Evolutionary conservation across 495 filamentous ascomycete species (phyloP).

Genomic region (Cercophora sp.): DNA sequence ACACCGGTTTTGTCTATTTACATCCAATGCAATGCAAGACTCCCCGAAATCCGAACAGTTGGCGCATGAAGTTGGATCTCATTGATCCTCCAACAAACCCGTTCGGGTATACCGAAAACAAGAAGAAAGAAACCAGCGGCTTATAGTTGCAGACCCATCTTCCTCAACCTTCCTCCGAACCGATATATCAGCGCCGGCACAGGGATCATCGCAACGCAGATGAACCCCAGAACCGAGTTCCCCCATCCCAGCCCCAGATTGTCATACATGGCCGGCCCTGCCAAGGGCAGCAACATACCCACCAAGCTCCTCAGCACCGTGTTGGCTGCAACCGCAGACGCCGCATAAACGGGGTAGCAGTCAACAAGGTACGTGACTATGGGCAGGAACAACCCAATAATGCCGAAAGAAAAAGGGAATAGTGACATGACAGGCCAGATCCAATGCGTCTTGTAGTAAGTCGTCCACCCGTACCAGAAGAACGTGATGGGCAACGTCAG

Average conservation of each 20-base stretch:
- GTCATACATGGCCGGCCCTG: slow-evolving; percentile 51
- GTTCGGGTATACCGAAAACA: too few species aligned
- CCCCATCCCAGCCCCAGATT: slow-evolving; percentile 56
- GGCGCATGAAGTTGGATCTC: too few species aligned
- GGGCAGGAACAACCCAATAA: slow-evolving; percentile 49
- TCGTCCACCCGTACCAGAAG: slow-evolving; percentile 47
- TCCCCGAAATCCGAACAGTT: too few species aligned
- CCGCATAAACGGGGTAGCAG: slow-evolving; percentile 55
- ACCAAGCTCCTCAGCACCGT: slow-evolving; percentile 51
- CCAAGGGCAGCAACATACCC: slow-evolving; percentile 55
- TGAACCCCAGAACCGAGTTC: slow-evolving; percentile 59
- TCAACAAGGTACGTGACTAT: slow-evolving; percentile 60
- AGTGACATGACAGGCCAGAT: slow-evolving; percentile 51
- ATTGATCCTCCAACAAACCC: too few species aligned
- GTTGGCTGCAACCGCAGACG: slow-evolving; percentile 53
- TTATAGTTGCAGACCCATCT: slow-evolving; percentile 24
- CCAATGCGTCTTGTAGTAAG: slow-evolving; percentile 33
- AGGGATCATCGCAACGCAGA: slow-evolving; percentile 58
- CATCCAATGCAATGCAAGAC: too few species aligned
- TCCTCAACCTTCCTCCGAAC: slow-evolving; percentile 59
- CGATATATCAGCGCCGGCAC: slow-evolving; percentile 75
- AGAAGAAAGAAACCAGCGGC: too few species aligned
- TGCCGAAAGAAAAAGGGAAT: slow-evolving; percentile 47
- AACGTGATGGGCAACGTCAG: slow-evolving; percentile 40
- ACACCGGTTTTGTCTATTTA: too few species aligned